Conservation (phyloP, 129 eudicot genomes). For the sunflower (Helianthus annuus) region DNA sequence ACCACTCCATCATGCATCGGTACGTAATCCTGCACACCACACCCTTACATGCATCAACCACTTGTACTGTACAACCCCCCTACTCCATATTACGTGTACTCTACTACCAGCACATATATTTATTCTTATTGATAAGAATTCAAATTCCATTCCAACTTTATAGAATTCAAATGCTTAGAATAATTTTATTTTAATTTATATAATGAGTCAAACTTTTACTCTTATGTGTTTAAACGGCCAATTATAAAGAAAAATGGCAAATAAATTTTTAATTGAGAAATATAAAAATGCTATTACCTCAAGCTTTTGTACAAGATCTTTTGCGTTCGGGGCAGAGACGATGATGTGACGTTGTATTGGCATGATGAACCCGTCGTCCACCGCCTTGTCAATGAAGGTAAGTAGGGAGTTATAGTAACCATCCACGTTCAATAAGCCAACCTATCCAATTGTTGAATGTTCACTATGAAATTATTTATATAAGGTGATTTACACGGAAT, state of each 20-base stretch:
- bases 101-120: neutral
- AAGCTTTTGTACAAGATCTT: slow-evolving; percentile 54
- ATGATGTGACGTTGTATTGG: slow-evolving; percentile 63
- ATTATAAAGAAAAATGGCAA: too few species aligned
- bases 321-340: slow-evolving; percentile 53
- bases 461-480: neutral
- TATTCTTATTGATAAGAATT: neutral
- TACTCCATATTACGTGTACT: neutral
- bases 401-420: slow-evolving; percentile 58
- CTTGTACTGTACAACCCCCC: slow-evolving; percentile 12
- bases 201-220: neutral
- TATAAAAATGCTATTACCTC: slow-evolving; percentile 34
- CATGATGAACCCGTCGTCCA: slow-evolving; percentile 59
- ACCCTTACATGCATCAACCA: slow-evolving; percentile 17
- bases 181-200: neutral
- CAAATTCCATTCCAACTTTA: neutral
- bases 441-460: slow-evolving; percentile 25
- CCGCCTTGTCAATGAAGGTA: slow-evolving; percentile 63
- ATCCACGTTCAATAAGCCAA: slow-evolving; percentile 64
- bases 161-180: neutral
- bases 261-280: too few species aligned
- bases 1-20: slow-evolving; percentile 63
- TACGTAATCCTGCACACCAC: slow-evolving; percentile 54
- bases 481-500: neutral
- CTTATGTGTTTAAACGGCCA: neutral